Evolutionary conservation across 2,329 filamentous ascomycete species (phyloP).

Genomic region (Epichloe sibirici): DNA sequence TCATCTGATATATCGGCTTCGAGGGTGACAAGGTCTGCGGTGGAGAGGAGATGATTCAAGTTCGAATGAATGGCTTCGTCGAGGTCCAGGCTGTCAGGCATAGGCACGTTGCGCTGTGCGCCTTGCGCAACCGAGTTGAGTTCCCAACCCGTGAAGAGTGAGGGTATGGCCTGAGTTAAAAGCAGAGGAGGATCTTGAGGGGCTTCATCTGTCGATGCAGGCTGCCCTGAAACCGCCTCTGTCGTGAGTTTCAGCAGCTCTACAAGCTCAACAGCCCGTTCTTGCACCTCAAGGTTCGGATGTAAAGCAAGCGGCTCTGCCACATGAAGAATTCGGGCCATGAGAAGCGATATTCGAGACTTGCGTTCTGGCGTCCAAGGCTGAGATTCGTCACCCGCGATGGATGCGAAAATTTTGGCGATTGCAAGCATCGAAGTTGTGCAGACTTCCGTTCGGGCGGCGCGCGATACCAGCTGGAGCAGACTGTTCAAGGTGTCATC

Average conservation of each 20-base stretch:
- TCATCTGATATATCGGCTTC: slow-evolving; percentile 47
- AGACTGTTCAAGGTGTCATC: slow-evolving; percentile 63
- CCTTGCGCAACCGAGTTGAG: slow-evolving; percentile 78
- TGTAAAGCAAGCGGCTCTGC: slow-evolving; percentile 70
- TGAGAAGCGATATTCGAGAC: slow-evolving; percentile 61
- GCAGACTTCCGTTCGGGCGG: slow-evolving; percentile 53
- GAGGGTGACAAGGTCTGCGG: slow-evolving; percentile 36
- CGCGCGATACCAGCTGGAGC: slow-evolving; percentile 49
- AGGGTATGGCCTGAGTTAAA: slow-evolving; percentile 81
- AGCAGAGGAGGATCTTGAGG: slow-evolving; percentile 65
- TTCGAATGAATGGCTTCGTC: slow-evolving; percentile 72
- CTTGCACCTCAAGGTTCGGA: slow-evolving; percentile 86
- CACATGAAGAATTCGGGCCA: slow-evolving; percentile 71
- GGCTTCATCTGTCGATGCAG: slow-evolving; percentile 38
- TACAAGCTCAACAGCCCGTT: slow-evolving; percentile 82
- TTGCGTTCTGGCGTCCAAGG: slow-evolving; percentile 65
- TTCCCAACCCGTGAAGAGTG: slow-evolving; percentile 74
- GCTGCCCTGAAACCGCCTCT: slow-evolving; percentile 64
- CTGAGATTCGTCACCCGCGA: slow-evolving; percentile 52
- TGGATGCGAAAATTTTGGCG: slow-evolving; percentile 68
- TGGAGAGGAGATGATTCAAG: slow-evolving; percentile 53
- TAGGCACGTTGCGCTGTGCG: slow-evolving; percentile 76
- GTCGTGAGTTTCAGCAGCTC: slow-evolving; percentile 79
- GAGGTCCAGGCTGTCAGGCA: slow-evolving; percentile 64
- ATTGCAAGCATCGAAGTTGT: slow-evolving; percentile 71